Percentiles rank a stretch among this genome's conserved stretches.
Evolutionary conservation across 257 asterid species (phyloP).

Genomic region (Solanum pinnatisectum): DNA sequence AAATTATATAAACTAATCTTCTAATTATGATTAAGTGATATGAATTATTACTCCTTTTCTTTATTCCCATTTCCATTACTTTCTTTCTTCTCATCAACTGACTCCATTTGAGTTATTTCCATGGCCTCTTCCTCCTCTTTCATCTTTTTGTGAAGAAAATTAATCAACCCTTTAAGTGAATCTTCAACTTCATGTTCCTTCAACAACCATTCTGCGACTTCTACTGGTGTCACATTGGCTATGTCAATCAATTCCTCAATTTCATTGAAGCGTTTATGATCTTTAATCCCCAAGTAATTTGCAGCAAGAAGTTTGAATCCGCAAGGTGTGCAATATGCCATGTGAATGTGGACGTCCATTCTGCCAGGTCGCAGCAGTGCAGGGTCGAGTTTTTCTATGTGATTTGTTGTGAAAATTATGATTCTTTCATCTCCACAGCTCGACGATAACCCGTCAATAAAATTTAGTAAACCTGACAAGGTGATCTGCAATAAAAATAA

Average conservation of each 20-base stretch:
- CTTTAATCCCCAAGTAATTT: not conserved
- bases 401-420: constrained; percentile 11
- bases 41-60: not conserved
- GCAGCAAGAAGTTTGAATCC: not conserved
- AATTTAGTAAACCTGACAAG: constrained; percentile 17
- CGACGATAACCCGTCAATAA: not conserved
- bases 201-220: constrained; percentile 10
- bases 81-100: not conserved
- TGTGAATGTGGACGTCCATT: constrained; percentile 14
- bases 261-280: not conserved
- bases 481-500: not conserved
- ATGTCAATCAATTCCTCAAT: constrained; percentile 7
- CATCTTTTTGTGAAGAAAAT: not conserved
- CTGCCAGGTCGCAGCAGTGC: constrained; percentile 22
- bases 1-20: not conserved
- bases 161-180: not conserved
- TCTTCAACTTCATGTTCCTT: constrained; percentile 5
- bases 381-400: constrained; percentile 24
- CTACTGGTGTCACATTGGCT: constrained; percentile 9
- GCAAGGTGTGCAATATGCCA: not conserved
- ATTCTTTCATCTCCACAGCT: not conserved
- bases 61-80: not conserved
- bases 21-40: too few species aligned
- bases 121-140: not conserved
- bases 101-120: too few species aligned